Evolutionary conservation across 805 yeast genomes (phyloP), one percentile per base, ranked within the genome.

Genomic region (Babjeviella inositovora): DNA sequence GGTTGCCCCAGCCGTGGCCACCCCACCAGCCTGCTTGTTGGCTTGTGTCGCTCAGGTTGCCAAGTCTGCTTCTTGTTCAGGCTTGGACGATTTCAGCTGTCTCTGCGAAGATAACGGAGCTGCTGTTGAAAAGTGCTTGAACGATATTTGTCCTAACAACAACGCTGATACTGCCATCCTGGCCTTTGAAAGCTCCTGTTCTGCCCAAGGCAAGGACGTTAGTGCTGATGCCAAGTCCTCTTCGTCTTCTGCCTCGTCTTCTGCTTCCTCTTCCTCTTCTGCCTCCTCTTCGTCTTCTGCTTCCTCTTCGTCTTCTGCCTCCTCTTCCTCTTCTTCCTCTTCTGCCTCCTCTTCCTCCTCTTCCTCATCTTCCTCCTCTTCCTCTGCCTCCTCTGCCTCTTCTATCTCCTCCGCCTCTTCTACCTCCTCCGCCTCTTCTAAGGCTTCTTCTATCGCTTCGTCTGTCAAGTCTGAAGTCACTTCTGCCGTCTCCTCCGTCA

Each of bases 11-110:
- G 39, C 57, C 15, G 60, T 62, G 15, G 64, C 69, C 21, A 59
- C 87, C 26, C 90, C 94, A 24, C 94, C 95, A 30, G 94, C 95
- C 18, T 84, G 94, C 59, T 53, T 84, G 34, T 59, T 84, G 46
- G 92, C 93, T 19, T 82, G 94, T 65, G 87, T 79, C 28, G 63
- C 81, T 27, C 61, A 67, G 39, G 85, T 76, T 26, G 57, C 62
- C 31, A 63, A 63, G 44, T 31, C 36, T 5, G 59, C 70, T 9
- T 48, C 66, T 19, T 77, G 90, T 50, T 35, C 53, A 28, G 55
- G 70, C 27, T 46, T 81, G 45, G 65, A 64, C 45, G 69, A 76
- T 40, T 55, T 80, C 34, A 38, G 52, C 20, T 82, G 93, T 58
- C 50, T 77, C 37, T 79, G 93, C 50, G 46, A 60, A 20, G 54